Percentiles rank a stretch among this genome's conserved stretches.
Evolutionary conservation across 176 grass and related monocot species (phyloP).

Genomic region (Oryza brachyantha): DNA sequence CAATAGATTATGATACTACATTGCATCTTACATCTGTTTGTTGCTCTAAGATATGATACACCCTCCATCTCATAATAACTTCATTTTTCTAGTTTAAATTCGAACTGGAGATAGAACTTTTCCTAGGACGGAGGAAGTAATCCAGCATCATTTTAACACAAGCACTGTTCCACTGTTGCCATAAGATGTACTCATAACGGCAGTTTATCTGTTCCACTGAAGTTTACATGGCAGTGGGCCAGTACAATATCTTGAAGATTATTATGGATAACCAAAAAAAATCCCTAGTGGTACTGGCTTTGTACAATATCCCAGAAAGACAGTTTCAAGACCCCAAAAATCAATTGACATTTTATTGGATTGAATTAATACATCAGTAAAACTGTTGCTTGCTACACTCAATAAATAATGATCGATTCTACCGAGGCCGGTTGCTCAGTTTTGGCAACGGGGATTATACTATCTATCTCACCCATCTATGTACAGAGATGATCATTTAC

Average conservation of each 20-base stretch:
- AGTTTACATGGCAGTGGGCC: not conserved
- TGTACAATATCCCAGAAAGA: not conserved
- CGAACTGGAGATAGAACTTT: no score
- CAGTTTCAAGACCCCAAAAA: not conserved
- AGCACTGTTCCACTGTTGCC: no score
- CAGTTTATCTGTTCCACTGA: not conserved
- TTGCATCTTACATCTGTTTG: no score
- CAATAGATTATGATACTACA: no score
- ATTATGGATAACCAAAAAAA: not conserved
- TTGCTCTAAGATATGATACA: not conserved
- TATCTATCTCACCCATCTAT: slow-evolving; percentile 33
- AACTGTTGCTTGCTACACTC: slow-evolving; percentile 24
- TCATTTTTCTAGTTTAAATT: no score
- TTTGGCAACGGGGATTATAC: slow-evolving; percentile 10
- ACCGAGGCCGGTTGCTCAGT: slow-evolving; percentile 22
- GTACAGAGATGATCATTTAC: slow-evolving; percentile 34
- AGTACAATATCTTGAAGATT: not conserved
- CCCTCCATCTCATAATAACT: no score
- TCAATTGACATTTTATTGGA: slow-evolving; percentile 26
- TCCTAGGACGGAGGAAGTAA: no score
- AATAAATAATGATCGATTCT: slow-evolving; percentile 26
- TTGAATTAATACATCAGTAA: slow-evolving; percentile 24
- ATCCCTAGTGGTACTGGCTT: not conserved
- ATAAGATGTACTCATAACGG: no score
- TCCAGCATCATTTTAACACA: not conserved